Conservation (phyloP, 2,329 filamentous ascomycete genomes). For the Xylaria hypoxylon region DNA sequence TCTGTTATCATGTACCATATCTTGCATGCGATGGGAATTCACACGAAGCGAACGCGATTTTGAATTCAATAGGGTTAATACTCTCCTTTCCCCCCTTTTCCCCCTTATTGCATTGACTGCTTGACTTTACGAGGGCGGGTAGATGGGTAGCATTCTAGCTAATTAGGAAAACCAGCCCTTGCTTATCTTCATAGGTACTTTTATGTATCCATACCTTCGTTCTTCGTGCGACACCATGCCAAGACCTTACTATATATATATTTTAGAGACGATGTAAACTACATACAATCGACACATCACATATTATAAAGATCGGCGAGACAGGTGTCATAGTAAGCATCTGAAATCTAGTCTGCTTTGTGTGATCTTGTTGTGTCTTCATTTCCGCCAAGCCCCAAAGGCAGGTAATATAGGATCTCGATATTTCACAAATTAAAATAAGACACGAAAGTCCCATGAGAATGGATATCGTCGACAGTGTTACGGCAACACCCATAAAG, state of each 20-base stretch:
- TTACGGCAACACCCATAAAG: conserved; percentile 7
- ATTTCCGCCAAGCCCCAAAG: neutral
- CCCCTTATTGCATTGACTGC: neutral
- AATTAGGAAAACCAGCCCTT: neutral
- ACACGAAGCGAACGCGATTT: conserved; percentile 15
- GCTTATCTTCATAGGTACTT: neutral
- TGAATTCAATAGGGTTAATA: conserved; percentile 18
- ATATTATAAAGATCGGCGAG: neutral
- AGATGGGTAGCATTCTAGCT: neutral
- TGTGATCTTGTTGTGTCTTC: neutral
- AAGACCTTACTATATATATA: neutral
- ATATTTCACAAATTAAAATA: neutral
- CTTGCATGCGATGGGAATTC: conserved; percentile 26
- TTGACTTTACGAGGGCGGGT: neutral
- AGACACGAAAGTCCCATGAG: neutral
- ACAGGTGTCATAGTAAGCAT: neutral
- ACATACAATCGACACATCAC: neutral
- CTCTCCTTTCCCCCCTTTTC: neutral
- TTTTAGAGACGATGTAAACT: neutral
- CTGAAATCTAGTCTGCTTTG: neutral
- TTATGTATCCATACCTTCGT: neutral
- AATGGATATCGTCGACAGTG: neutral
- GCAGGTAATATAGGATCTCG: neutral
- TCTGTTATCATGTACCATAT: conserved; percentile 32
- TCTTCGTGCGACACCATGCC: neutral